These are phyloP conservation scores for Neurospora sp. DNA, from an alignment of 495 filamentous ascomycete species.

Conservation along the genomic window DNA sequence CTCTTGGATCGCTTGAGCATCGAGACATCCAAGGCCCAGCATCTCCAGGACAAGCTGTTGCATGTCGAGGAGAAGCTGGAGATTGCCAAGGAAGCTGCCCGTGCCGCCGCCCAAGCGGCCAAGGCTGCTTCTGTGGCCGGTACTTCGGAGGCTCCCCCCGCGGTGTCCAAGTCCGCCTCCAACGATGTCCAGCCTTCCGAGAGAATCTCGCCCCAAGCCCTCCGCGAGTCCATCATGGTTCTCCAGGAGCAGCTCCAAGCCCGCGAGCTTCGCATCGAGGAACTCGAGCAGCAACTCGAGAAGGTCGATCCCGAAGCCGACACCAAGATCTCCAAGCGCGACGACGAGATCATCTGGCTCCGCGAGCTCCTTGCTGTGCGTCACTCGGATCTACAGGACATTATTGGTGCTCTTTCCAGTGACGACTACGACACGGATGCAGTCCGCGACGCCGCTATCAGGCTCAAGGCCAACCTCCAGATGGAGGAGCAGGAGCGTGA, in stretches of 20 bases:
- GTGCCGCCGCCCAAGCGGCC: constrained; percentile 75
- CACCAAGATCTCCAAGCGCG: constrained; percentile 71
- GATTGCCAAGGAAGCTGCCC: constrained; percentile 81
- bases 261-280: constrained; percentile 79
- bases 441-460: constrained; percentile 82
- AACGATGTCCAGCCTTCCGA: constrained; percentile 51
- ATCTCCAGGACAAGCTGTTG: constrained; percentile 68
- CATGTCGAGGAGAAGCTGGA: constrained; percentile 81
- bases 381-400: constrained; percentile 83
- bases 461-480: constrained; percentile 85
- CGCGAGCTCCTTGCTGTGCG: constrained; percentile 87
- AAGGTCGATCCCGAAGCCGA: constrained; percentile 62
- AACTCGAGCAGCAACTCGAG: constrained; percentile 62
- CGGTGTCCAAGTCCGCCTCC: constrained; percentile 20
- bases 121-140: constrained; percentile 48
- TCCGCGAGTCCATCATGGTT: constrained; percentile 91
- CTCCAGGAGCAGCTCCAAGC: constrained; percentile 94
- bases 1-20: constrained; percentile 62
- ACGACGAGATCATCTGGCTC: constrained; percentile 92
- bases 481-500: constrained; percentile 97
- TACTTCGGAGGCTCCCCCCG: constrained; percentile 17
- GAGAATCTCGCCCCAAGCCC: constrained; percentile 84
- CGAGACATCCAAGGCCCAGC: constrained; percentile 66
- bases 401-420: constrained; percentile 66
- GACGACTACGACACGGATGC: constrained; percentile 63